Conservation (phyloP, 2,329 filamentous ascomycete genomes). For the Colletotrichum agaves region DNA sequence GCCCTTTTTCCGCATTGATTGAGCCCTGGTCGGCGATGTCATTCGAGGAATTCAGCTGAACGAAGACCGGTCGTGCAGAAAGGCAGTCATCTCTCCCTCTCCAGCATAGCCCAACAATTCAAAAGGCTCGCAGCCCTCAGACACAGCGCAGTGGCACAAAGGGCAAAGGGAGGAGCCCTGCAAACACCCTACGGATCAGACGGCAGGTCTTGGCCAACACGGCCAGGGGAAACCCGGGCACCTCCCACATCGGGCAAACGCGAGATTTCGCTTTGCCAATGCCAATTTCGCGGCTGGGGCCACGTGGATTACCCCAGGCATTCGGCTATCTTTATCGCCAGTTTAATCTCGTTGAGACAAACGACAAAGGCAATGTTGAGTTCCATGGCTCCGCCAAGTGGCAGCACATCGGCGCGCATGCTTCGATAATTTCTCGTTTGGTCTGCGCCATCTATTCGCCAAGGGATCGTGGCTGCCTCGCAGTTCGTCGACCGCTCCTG, state of each 20-base stretch:
- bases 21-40: constrained; percentile 4
- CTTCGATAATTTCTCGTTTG: constrained; percentile 16
- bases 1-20: constrained; percentile 18
- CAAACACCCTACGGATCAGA: constrained; percentile 32
- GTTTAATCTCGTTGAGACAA: constrained; percentile 28
- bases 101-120: constrained; percentile 9
- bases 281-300: constrained; percentile 26
- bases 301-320: constrained; percentile 34
- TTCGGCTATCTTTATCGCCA: constrained; percentile 36
- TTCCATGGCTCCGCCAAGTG: constrained; percentile 10
- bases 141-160: neutral
- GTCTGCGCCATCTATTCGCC: neutral
- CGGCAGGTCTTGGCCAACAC: constrained; percentile 36
- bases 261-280: constrained; percentile 32
- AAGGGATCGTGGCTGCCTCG: constrained; percentile 10
- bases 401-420: neutral
- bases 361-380: constrained; percentile 26
- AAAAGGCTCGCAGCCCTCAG: constrained; percentile 14
- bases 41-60: constrained; percentile 13
- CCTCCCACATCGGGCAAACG: constrained; percentile 29
- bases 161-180: constrained; percentile 1
- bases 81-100: constrained; percentile 3
- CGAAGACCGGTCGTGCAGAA: neutral
- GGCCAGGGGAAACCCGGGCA: constrained; percentile 9
- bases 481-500: constrained; percentile 14